Conservation (phyloP, 495 filamentous ascomycete genomes). For the Patellaria atrata region DNA sequence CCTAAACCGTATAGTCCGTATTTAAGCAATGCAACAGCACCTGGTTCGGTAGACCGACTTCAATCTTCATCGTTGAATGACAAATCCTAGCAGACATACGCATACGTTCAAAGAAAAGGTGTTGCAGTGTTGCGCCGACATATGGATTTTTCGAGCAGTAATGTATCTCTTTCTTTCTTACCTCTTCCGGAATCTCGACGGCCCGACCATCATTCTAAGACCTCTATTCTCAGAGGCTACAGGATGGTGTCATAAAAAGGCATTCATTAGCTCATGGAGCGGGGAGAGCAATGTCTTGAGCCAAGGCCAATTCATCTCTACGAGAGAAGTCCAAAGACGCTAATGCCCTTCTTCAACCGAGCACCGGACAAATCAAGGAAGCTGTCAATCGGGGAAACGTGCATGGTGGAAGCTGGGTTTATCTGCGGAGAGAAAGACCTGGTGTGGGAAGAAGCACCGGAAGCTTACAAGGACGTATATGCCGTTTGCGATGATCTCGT, state of each 20-base stretch:
- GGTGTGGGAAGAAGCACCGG: constrained; percentile 30
- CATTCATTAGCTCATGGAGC: constrained; percentile 27
- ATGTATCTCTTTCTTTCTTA: constrained; percentile 18
- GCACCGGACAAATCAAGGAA: constrained; percentile 1
- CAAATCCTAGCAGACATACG: constrained; percentile 3
- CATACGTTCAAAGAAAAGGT: constrained; percentile 31
- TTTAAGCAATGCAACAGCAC: no score
- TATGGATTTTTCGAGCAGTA: constrained; percentile 8
- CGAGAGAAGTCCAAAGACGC: constrained; percentile 12
- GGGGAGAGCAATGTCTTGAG: constrained; percentile 24
- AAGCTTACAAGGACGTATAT: constrained; percentile 29
- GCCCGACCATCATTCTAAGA: constrained; percentile 24
- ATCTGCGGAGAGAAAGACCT: constrained; percentile 29
- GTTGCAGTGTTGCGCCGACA: constrained; percentile 29
- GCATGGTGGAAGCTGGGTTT: constrained; percentile 25
- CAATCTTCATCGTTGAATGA: no score
- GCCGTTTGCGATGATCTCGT: constrained; percentile 25
- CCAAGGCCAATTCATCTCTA: constrained; percentile 19
- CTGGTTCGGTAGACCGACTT: no score
- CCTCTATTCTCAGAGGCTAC: constrained; percentile 20
- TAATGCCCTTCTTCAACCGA: constrained; percentile 9
- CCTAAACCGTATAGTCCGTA: constrained; percentile 9
- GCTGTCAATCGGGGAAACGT: constrained; percentile 10
- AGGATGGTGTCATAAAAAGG: constrained; percentile 19
- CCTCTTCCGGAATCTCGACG: constrained; percentile 29